Evolutionary conservation across 2,329 filamentous ascomycete species (phyloP), one percentile per base, ranked within the genome.

Genomic region (Venturiaceae sp.): DNA sequence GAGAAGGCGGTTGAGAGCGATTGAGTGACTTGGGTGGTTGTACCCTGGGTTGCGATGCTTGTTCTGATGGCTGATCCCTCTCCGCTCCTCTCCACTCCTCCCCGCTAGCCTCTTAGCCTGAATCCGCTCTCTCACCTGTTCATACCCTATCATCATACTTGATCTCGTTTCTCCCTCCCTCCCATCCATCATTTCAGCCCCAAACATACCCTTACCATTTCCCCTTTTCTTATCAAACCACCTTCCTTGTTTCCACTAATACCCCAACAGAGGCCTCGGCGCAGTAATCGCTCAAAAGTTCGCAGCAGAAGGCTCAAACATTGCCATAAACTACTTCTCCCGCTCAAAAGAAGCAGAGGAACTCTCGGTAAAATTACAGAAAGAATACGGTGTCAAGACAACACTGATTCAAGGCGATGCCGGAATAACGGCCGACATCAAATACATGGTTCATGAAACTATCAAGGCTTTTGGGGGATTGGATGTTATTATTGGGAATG

Each of bases 401-500:
- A 65, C 79, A 21, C 72, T 80, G 6, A 71, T 92, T 62, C 78
- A 84, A 67, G 88, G 84, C 46, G 87, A 92, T 69, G 78, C 88
- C 47, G 83, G 81, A 16, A 74, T 76, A 5, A 78, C 81, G 34
- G 69, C 73, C 1, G 86, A 87, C 28, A 82, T 88, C 62, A 70
- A 75, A 53, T 74, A 75, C 0, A 77, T 85, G 0, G 81, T 92
- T 1, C 71, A 79, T 19, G 78, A 85, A 47, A 80, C 83, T 1
- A 76, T 85, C 53, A 72, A 78, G 28, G 71, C 71, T n/a, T 77
- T 90, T 62, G 87, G 85, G 4, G 83, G 85, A 1, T 70, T 94
- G n/a, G 88, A 94, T 71, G 79, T 90, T 41, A 76, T 94, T 50
- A 82, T 92, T 65, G 87, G 86, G 2, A 94, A 94, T 69, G 87